These are phyloP conservation scores for Brasilioporus rufonigricans DNA, from an alignment of 768 basidiomycete genomes.

Conservation along the genomic window DNA sequence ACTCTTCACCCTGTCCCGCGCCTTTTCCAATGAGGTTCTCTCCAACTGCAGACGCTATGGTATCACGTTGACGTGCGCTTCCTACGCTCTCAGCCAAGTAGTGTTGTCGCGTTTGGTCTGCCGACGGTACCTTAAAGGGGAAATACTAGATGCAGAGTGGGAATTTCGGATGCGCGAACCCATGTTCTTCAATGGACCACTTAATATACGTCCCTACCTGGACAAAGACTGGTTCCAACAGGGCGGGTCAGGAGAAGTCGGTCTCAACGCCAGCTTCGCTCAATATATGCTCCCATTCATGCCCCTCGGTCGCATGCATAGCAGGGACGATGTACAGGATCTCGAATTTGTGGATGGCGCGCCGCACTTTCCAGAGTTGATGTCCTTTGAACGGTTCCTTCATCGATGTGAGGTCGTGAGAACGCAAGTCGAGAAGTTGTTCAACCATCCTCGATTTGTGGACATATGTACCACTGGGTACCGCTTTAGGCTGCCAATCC, in stretches of 20 bases:
- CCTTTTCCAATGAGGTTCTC: constrained; percentile 32
- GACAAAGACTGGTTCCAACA: constrained; percentile 42
- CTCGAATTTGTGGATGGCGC: constrained; percentile 36
- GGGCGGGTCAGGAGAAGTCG: constrained; percentile 40
- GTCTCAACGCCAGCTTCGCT: constrained; percentile 42
- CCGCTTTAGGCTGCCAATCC: constrained; percentile 18
- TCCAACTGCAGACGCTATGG: constrained; percentile 38
- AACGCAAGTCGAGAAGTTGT: no score
- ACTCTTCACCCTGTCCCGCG: constrained; percentile 24
- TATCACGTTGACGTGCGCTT: constrained; percentile 42
- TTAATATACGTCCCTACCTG: constrained; percentile 50
- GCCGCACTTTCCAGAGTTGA: constrained; percentile 39
- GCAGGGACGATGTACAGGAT: constrained; percentile 3
- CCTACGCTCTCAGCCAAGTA: neutral
- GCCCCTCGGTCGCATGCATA: constrained; percentile 33
- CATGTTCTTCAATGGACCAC: constrained; percentile 46
- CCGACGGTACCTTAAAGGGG: constrained; percentile 40
- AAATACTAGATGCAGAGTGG: constrained; percentile 42
- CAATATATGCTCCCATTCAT: constrained; percentile 45
- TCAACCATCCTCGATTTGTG: constrained; percentile 43
- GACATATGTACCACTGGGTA: constrained; percentile 33
- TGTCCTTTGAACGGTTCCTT: constrained; percentile 46
- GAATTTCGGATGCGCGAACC: constrained; percentile 46
- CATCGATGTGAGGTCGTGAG: constrained; percentile 39
- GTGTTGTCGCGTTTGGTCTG: constrained; percentile 33